Conservation (phyloP, 2,329 filamentous ascomycete species). For the Alternaria postmessia region DNA sequence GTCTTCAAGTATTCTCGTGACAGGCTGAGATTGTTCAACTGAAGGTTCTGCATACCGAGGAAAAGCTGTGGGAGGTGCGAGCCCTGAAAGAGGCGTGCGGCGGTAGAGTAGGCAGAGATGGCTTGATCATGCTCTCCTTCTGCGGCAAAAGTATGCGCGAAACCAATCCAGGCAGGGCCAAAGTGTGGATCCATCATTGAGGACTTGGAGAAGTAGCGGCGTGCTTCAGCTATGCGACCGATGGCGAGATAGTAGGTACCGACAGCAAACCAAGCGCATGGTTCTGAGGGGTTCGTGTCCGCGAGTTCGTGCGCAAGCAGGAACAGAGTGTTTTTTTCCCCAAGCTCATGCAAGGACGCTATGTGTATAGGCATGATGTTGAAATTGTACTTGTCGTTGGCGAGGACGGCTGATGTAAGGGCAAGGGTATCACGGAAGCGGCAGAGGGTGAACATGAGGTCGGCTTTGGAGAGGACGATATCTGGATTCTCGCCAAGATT, state of each 20-base stretch:
- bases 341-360: constrained; percentile 87
- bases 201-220: constrained; percentile 92
- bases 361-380: constrained; percentile 88
- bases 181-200: constrained; percentile 98
- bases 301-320: constrained; percentile 91
- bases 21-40: constrained; percentile 91
- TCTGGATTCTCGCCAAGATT: constrained; percentile 86
- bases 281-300: constrained; percentile 88
- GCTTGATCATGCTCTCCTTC: constrained; percentile 98
- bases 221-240: constrained; percentile 87
- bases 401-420: constrained; percentile 83
- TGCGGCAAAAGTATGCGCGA: constrained; percentile 96
- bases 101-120: constrained; percentile 96
- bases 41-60: constrained; percentile 97
- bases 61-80: constrained; percentile 96
- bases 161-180: constrained; percentile 97
- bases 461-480: constrained; percentile 86
- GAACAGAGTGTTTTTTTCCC: constrained; percentile 87
- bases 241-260: constrained; percentile 94
- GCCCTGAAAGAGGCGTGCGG: constrained; percentile 92
- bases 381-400: constrained; percentile 88
- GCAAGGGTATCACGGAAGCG: constrained; percentile 86
- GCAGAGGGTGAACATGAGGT: constrained; percentile 93
- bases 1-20: constrained; percentile 95
- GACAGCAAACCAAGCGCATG: constrained; percentile 92